Evolutionary conservation across 495 filamentous ascomycete species (phyloP), one percentile per base, ranked within the genome.

Genomic region (Neohortaea acidophila): DNA sequence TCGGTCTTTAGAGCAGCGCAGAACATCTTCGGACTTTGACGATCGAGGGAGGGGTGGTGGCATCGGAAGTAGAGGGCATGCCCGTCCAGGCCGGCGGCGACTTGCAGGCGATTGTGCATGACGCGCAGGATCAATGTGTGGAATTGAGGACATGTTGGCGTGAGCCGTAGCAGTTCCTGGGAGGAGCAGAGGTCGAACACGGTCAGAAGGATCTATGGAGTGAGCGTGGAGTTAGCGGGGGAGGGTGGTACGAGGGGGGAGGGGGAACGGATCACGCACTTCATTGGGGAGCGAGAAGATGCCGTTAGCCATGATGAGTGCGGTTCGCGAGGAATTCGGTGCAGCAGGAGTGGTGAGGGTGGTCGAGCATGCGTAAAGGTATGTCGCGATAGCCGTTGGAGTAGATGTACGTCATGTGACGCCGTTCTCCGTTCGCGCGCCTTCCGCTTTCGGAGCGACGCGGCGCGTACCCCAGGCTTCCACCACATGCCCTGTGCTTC

Each of bases 31-130:
- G 79, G 74, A 33, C 76, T 75, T 10, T 66, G 73, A 21, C 79
- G 58, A 53, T 72, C 77, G n/a, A 68, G 70, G 44, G 62, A 70
- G 0, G 81, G 81, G 45, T 79, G 79, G 51, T 75, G 84, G 60
- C 77, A 81, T 62, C 84, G 79, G 11, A 89, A 67, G 14, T 84
- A 73, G 20, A 85, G 57, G 27, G 70, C 64, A 52, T 77, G 72
- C 38, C 74, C 69, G 13, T 67, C 57, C 12, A 77, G 58, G 7
- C 63, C 56, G 3, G 73, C 63, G 18, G 72, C 70, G 14, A 63
- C 47, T 23, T 72, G 56, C 12, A 86, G 66, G 29, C 82, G 74
- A 19, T 67, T 58, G 44, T 79, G 72, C 17, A 85, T 55, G 30
- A 86, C 66, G 34, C 73, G 72, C n/a, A 77, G 60, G 32, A 79